A percentile compares a stretch with the other conserved stretches of the same genome.
These are phyloP conservation scores for Boletus huronensis DNA, from an alignment of 768 basidiomycete genomes.

Conservation along the genomic window DNA sequence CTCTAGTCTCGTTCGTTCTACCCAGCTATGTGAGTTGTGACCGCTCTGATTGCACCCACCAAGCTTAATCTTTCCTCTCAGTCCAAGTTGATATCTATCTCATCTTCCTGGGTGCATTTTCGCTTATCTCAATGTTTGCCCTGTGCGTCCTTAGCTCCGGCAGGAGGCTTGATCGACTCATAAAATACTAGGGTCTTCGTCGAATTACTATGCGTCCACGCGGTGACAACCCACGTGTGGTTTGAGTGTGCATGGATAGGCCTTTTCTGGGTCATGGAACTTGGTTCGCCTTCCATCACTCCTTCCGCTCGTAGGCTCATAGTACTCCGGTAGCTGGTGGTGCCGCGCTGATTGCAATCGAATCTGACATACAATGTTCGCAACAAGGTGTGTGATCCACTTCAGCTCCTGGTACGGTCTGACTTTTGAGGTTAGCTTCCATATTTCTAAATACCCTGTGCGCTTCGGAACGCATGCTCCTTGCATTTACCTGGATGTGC, in stretches of 20 bases:
- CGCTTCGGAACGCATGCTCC: conserved; percentile 50
- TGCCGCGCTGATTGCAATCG: conserved; percentile 42
- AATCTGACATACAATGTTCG: conserved; percentile 37
- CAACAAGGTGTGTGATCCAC: conserved; percentile 21
- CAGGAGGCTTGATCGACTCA: not conserved
- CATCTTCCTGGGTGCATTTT: conserved; percentile 54
- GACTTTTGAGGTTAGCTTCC: not conserved
- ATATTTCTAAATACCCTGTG: conserved; percentile 31
- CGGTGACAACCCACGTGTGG: conserved; percentile 61
- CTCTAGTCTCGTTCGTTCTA: conserved; percentile 43
- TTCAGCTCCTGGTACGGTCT: not conserved
- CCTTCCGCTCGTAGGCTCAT: conserved; percentile 7
- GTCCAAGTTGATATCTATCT: conserved; percentile 57
- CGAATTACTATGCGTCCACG: conserved; percentile 50
- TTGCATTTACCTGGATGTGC: conserved; percentile 59
- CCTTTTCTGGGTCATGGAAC: conserved; percentile 53
- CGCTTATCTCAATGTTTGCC: conserved; percentile 54
- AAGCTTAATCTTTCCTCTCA: conserved; percentile 19
- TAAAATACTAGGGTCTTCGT: conserved; percentile 45
- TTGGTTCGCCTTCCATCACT: conserved; percentile 43
- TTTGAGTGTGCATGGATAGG: conserved; percentile 65
- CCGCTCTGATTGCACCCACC: not conserved
- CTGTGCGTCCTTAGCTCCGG: conserved; percentile 42
- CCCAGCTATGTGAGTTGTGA: conserved; percentile 39
- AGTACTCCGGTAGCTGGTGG: conserved; percentile 45